Conservation (phyloP, 768 basidiomycete genomes). For the Phlegmacium glaucopus region DNA sequence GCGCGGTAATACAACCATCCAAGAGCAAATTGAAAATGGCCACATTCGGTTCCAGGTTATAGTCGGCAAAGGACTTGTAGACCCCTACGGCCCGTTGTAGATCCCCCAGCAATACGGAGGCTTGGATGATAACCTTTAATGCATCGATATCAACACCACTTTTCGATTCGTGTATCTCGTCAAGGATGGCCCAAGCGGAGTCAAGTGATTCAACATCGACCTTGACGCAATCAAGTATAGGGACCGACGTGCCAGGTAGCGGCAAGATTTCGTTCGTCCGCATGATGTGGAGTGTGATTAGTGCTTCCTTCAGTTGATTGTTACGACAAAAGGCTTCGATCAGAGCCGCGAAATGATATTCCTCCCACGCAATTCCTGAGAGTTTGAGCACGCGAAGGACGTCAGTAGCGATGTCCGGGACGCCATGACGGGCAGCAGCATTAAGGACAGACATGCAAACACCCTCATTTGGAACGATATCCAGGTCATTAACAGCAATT, state of each 20-base stretch:
- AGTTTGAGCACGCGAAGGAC: constrained; percentile 55
- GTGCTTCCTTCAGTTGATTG: constrained; percentile 57
- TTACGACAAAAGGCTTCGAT: constrained; percentile 69
- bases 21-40: constrained; percentile 71
- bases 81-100: constrained; percentile 74
- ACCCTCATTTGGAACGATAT: constrained; percentile 70
- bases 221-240: constrained; percentile 49
- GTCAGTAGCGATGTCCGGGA: constrained; percentile 64
- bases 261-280: constrained; percentile 49
- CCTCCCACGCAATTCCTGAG: constrained; percentile 47
- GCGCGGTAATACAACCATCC: constrained; percentile 54
- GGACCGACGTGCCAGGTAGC: constrained; percentile 45
- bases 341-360: constrained; percentile 76
- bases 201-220: constrained; percentile 55
- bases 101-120: constrained; percentile 57
- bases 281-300: constrained; percentile 59
- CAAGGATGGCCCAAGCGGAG: constrained; percentile 58
- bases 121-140: constrained; percentile 67
- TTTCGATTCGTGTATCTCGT: constrained; percentile 53
- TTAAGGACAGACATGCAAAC: constrained; percentile 65
- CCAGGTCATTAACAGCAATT: constrained; percentile 46
- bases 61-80: constrained; percentile 61
- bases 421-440: constrained; percentile 71
- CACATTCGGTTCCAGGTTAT: constrained; percentile 52
- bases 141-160: constrained; percentile 51